Evolutionary conservation across 2,329 filamentous ascomycete species (phyloP), one percentile per base, ranked within the genome.

Genomic region (Fusarium sp.): DNA sequence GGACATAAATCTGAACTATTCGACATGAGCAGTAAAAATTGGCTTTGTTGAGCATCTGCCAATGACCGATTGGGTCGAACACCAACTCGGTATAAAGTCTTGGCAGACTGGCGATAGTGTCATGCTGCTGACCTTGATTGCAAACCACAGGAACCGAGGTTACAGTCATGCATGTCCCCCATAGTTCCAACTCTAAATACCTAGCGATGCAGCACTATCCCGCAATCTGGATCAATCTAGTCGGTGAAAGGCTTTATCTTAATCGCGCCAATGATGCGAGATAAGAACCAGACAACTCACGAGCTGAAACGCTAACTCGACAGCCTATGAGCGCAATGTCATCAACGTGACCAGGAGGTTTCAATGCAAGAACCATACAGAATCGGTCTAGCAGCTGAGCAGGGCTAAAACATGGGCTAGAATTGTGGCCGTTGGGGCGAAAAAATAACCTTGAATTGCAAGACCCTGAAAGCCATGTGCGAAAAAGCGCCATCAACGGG

Each of bases 361-460:
- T 64, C 60, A 32, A 57, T 52, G 72, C 52, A 72, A 64, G 62
- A 71, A 67, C 65, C 69, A 25, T 47, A 71, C 68, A 70, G 65
- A n/a, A 66, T 62, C 60, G 56, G 72, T 65, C 68, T 64, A 54
- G 47, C 71, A 72, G 58, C 65, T 64, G 17, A 32, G 22, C 35
- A 64, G 54, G 62, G 62, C 47, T 63, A 63, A 69, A 43, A 40
- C 60, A 74, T 58, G 69, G 45, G 45, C 66, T 62, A 70, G 63
- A 63, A 67, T 60, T 62, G 27, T 62, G 43, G 59, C 72, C 62
- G 72, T 69, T 54, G 62, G 56, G 50, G 58, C 72, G 56, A 63
- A 35, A 59, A 73, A 68, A 30, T 64, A 73, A 64, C 67, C 70
- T 71, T 73, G 71, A 71, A 68, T 65, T 73, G 60, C 35, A 54